Evolutionary conservation across 345 rosid genomes (phyloP).

Genomic region (Corchorus olitorius): DNA sequence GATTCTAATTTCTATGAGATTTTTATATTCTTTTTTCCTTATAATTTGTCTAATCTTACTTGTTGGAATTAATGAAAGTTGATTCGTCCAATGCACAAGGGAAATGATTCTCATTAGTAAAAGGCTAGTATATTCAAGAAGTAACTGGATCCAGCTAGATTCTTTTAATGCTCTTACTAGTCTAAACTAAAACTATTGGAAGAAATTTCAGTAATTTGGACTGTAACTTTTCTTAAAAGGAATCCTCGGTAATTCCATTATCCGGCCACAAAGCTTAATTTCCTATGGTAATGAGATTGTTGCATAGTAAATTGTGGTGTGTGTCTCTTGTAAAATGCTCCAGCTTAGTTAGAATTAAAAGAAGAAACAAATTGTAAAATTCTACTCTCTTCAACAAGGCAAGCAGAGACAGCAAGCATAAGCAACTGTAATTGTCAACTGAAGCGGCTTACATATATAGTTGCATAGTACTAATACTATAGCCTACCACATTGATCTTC

Average conservation of each 20-base stretch:
- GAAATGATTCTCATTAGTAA: background rate
- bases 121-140: background rate
- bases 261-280: background rate
- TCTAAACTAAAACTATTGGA: background rate
- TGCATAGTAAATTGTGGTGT: too few species aligned
- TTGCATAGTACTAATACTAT: too few species aligned
- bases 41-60: background rate
- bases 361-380: too few species aligned
- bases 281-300: background rate
- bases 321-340: too few species aligned
- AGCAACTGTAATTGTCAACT: too few species aligned
- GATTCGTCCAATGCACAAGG: background rate
- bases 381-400: too few species aligned
- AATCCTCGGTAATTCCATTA: background rate
- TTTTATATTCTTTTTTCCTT: too few species aligned
- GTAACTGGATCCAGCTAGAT: background rate
- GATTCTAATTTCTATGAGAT: background rate
- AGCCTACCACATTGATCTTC: too few species aligned
- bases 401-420: too few species aligned
- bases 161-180: too few species aligned
- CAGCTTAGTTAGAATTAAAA: too few species aligned
- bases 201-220: background rate
- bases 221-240: background rate
- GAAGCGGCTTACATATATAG: too few species aligned
- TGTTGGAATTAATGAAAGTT: background rate